These are phyloP conservation scores for Cladosporium sp. DNA, from an alignment of 2,329 filamentous ascomycete species.

Conservation along the genomic window DNA sequence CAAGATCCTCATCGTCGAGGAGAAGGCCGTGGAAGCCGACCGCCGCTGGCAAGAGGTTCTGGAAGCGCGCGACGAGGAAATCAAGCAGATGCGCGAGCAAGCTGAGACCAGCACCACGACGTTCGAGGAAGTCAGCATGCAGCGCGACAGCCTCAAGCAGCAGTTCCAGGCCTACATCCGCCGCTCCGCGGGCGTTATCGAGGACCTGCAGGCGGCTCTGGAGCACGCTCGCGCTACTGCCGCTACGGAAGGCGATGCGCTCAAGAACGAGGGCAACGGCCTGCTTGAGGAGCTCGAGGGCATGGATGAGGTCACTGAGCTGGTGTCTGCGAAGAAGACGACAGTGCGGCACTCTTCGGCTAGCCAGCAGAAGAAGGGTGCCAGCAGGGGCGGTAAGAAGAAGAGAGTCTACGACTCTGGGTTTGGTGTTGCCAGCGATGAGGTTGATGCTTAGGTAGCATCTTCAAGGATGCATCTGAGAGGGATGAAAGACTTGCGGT, in stretches of 20 bases:
- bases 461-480: too few relatives aligned
- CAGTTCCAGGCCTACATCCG: constrained; percentile 31
- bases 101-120: constrained; percentile 19
- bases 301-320: constrained; percentile 19
- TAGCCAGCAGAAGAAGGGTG: not conserved
- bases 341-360: not conserved
- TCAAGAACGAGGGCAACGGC: constrained; percentile 13
- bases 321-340: constrained; percentile 15
- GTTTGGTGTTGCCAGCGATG: constrained; percentile 19
- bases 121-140: constrained; percentile 18
- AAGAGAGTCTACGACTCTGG: constrained; percentile 23
- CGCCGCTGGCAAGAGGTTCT: constrained; percentile 36
- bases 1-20: constrained; percentile 28
- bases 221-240: constrained; percentile 19
- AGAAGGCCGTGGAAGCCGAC: constrained; percentile 33
- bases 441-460: constrained; percentile 4
- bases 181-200: constrained; percentile 29
- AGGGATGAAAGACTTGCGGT: too few relatives aligned
- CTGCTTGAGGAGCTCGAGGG: constrained; percentile 22
- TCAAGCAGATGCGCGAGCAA: constrained; percentile 28
- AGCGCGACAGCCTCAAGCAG: constrained; percentile 23
- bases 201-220: constrained; percentile 27
- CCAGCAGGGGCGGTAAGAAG: constrained; percentile 15
- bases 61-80: constrained; percentile 33
- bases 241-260: constrained; percentile 20